Conservation (phyloP, 208 protist species). For the Trypanosoma cruzi region DNA sequence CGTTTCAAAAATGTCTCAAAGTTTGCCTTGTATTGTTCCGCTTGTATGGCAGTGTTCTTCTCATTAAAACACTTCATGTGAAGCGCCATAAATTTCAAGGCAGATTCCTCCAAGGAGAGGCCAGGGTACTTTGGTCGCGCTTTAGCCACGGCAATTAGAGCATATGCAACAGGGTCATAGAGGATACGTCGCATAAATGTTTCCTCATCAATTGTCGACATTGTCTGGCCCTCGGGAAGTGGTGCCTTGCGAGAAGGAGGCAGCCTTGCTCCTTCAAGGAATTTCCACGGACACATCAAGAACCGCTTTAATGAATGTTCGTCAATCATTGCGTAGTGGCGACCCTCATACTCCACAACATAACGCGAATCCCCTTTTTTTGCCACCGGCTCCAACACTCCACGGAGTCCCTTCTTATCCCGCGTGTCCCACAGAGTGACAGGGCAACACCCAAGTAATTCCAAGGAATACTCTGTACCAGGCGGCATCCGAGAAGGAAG, state of each 20-base stretch:
- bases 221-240: constrained; percentile 36
- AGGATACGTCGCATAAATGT: constrained; percentile 68
- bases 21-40: constrained; percentile 63
- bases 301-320: constrained; percentile 62
- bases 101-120: constrained; percentile 82
- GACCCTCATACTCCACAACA: constrained; percentile 78
- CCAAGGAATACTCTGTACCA: constrained; percentile 32
- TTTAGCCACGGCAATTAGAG: constrained; percentile 72
- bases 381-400: constrained; percentile 74
- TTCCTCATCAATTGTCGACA: constrained; percentile 53
- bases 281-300: constrained; percentile 85
- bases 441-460: constrained; percentile 86
- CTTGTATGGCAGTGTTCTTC: constrained; percentile 66
- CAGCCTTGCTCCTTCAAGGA: constrained; percentile 58
- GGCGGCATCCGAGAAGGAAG: constrained; percentile 37
- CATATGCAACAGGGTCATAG: constrained; percentile 84
- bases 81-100: constrained; percentile 88
- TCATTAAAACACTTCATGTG: constrained; percentile 87
- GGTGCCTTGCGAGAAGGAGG: constrained; percentile 74
- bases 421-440: constrained; percentile 92
- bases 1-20: constrained; percentile 64
- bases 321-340: constrained; percentile 72
- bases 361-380: constrained; percentile 56
- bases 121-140: constrained; percentile 84
- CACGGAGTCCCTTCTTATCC: constrained; percentile 67